Base-by-base conservation (phyloP, 805 yeast species). In the Saccharomycopsis guyanensis region DNA sequence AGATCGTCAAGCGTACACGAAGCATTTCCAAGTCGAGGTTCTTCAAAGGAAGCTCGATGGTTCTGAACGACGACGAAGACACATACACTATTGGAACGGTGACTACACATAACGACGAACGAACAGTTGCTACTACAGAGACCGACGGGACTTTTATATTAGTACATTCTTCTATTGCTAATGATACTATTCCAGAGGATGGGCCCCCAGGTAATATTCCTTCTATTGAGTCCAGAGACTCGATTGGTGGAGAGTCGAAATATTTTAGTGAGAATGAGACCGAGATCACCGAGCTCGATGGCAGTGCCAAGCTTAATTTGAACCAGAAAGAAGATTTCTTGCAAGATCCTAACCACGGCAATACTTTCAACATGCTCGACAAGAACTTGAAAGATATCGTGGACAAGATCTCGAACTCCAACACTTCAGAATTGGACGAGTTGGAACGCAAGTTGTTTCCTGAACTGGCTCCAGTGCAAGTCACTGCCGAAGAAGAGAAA, bases 361-460 rank as follows among this genome's bases (percentile, higher is more conserved):
- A 47, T 25, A 50, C 53, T 3, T 50, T 50, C 31, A 46, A 47
- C 15, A n/a, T 37, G 6, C 40, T 50, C 19, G 45, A 44, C 32
- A 43, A 47, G 33, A 42, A 47, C 33, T 42, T 50, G 13, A 47
- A 34, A 33, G 38, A 18, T 8, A 50, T 50, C 19, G 46, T 50
- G 6, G 53, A 50, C 15, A 43, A 43, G 34, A 47, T 50, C 29
- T 41, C 53, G 2, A 47, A 41, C 29, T 35, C 36, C 22, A 37
- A 45, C n/a, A 31, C 34, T 20, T 31, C 32, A 3, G 53, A 46
- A 13, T 32, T 50, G 38, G 23, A 40, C 34, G 37, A 23, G n/a
- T 29, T 46, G 20, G 50, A 50, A 16, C 20, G 15, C 4, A 15
- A 40, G 20, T 29, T 40, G 19, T 40, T 40, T 22, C 40, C 45